Percentiles rank a stretch among this genome's conserved stretches.
These are phyloP conservation scores for Aulographum hederae DNA, from an alignment of 2,329 filamentous ascomycete genomes.

Conservation along the genomic window DNA sequence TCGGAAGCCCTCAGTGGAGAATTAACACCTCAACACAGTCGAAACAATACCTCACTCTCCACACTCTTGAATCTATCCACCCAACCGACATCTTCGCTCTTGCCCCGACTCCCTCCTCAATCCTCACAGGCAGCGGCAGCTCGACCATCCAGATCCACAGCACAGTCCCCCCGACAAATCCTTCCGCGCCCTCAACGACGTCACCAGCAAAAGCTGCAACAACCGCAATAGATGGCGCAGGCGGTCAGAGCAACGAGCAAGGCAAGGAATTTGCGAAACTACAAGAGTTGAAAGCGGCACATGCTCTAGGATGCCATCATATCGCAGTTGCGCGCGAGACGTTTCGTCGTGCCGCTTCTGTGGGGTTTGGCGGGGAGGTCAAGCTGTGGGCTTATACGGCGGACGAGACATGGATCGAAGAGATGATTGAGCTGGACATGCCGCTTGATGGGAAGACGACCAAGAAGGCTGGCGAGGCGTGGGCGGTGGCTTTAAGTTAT, in stretches of 20 bases:
- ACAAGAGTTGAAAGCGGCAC: constrained; percentile 61
- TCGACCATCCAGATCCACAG: constrained; percentile 68
- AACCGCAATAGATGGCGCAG: too few species aligned
- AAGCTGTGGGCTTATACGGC: constrained; percentile 55
- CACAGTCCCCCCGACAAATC: constrained; percentile 36
- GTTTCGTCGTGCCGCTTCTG: constrained; percentile 56
- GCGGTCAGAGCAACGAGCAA: too few species aligned
- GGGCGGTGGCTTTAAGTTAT: constrained; percentile 73
- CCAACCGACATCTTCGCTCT: constrained; percentile 70
- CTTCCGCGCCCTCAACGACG: constrained; percentile 14
- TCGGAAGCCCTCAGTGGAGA: not conserved
- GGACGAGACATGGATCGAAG: constrained; percentile 31
- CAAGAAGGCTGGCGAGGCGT: constrained; percentile 28
- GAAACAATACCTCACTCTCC: constrained; percentile 91
- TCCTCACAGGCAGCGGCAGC: constrained; percentile 73
- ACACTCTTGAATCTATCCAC: constrained; percentile 79
- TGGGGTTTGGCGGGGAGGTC: constrained; percentile 76
- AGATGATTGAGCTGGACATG: constrained; percentile 1
- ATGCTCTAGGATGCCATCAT: constrained; percentile 85
- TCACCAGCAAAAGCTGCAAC: too few species aligned
- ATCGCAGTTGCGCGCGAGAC: constrained; percentile 54
- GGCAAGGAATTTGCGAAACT: too few species aligned
- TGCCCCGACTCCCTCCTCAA: constrained; percentile 51
- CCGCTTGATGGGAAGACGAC: not conserved
- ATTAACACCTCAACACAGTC: constrained; percentile 35